Percentiles rank a stretch among this genome's conserved stretches.
phyloP scores from a whole-genome alignment of 345 rosid genomes.

The Raphanus sativus region DNA sequence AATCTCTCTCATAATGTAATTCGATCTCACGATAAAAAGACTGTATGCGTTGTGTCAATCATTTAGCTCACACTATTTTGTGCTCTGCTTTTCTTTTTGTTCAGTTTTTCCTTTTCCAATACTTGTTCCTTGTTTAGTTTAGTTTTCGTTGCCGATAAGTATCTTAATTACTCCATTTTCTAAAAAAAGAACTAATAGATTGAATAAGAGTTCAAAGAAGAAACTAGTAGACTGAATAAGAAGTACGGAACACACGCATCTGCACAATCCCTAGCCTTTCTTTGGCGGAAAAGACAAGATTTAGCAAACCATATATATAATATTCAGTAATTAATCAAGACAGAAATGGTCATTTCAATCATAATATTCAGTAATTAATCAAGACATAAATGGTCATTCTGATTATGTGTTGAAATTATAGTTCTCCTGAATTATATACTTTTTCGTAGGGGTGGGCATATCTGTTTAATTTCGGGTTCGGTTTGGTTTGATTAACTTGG shows the following conservation, averaged over 20 bases:
- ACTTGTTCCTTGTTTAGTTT: slow-evolving; percentile 29
- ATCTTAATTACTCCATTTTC: no score
- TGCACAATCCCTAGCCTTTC: slow-evolving; percentile 12
- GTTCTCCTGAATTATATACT: no score
- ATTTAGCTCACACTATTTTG: slow-evolving; percentile 33
- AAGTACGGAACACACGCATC: slow-evolving; percentile 13
- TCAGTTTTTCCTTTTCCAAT: slow-evolving; percentile 32
- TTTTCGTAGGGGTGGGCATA: no score
- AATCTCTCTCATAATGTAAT: slow-evolving; percentile 22
- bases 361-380: no score
- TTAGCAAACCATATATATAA: not conserved
- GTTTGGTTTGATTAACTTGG: no score
- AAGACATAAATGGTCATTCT: no score
- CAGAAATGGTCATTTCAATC: slow-evolving; percentile 17
- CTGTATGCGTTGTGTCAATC: slow-evolving; percentile 13
- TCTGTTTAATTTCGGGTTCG: no score
- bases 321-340: slow-evolving; percentile 32
- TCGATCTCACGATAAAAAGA: not conserved
- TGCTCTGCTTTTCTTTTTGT: slow-evolving; percentile 34
- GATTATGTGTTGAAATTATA: no score
- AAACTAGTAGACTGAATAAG: not conserved
- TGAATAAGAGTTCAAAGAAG: not conserved
- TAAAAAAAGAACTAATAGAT: no score
- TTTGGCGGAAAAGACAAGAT: not conserved
- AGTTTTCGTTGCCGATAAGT: not conserved